Conservation (phyloP, 2,329 filamentous ascomycete species). For the Rachicladosporium sp. region DNA sequence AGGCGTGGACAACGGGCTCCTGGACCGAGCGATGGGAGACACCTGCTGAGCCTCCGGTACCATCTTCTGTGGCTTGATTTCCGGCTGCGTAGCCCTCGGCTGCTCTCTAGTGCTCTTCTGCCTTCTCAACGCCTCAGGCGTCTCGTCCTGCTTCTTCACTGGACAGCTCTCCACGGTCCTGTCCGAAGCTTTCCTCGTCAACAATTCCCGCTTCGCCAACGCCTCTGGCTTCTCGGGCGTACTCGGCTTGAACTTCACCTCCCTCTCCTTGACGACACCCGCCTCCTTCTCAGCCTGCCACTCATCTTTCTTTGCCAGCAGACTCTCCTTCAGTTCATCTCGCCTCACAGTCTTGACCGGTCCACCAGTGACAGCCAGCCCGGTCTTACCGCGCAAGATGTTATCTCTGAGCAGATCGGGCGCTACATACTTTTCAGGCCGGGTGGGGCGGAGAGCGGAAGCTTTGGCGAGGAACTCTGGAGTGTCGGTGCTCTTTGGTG, state of each 20-base stretch:
- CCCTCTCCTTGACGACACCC: slow-evolving; percentile 25
- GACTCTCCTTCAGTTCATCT: slow-evolving; percentile 80
- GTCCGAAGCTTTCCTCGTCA: slow-evolving; percentile 19
- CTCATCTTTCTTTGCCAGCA: slow-evolving; percentile 47
- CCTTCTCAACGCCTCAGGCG: slow-evolving; percentile 39
- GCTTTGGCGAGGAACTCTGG: slow-evolving; percentile 82
- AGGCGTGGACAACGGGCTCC: background rate
- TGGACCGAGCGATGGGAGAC: background rate
- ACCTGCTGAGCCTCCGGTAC: background rate
- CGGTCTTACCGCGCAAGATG: slow-evolving; percentile 75
- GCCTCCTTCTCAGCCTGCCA: slow-evolving; percentile 35
- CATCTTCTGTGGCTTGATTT: background rate
- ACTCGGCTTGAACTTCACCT: slow-evolving; percentile 12
- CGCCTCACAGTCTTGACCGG: slow-evolving; percentile 68
- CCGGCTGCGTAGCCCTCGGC: slow-evolving; percentile 8
- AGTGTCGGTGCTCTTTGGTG: slow-evolving; percentile 31
- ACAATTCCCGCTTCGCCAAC: slow-evolving; percentile 32
- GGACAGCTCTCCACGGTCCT: slow-evolving; percentile 8
- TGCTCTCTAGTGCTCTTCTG: slow-evolving; percentile 25
- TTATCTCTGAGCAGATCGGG: slow-evolving; percentile 82
- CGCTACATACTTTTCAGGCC: slow-evolving; percentile 81
- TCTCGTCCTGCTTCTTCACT: slow-evolving; percentile 17
- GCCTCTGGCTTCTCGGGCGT: slow-evolving; percentile 24
- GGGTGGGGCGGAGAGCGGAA: slow-evolving; percentile 69
- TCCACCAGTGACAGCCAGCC: slow-evolving; percentile 64